A percentile compares a stretch with the other conserved stretches of the same genome.
phyloP scores from a whole-genome alignment of 2,329 filamentous ascomycete species.

The Colletotrichum horii region DNA sequence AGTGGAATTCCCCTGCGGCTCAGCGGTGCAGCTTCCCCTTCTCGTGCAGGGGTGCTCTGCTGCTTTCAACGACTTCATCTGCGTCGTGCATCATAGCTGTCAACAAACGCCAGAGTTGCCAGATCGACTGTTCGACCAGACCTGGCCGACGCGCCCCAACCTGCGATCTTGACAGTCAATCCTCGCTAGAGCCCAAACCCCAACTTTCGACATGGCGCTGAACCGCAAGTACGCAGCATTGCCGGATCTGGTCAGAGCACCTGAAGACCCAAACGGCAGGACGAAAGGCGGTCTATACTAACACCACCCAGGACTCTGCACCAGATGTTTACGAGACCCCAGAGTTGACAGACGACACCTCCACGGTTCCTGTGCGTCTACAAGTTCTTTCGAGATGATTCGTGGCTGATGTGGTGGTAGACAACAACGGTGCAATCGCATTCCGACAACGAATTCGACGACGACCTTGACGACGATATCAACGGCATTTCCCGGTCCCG shows the following conservation, averaged over 20 bases:
- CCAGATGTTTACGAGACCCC: constrained; percentile 98
- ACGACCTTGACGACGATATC: constrained; percentile 65
- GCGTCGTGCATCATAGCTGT: background rate
- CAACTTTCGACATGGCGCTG: constrained; percentile 62
- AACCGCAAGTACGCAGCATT: constrained; percentile 83
- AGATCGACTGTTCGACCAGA: background rate
- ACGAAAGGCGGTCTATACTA: constrained; percentile 5
- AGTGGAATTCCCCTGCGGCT: constrained; percentile 2
- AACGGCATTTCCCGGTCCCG: constrained; percentile 77
- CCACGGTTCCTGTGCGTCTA: constrained; percentile 77
- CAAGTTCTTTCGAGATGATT: background rate
- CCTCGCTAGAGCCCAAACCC: background rate
- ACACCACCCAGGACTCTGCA: constrained; percentile 74
- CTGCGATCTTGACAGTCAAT: background rate
- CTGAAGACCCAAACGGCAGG: background rate
- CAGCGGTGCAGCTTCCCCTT: constrained; percentile 1
- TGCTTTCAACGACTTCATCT: background rate
- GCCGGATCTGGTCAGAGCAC: constrained; percentile 69
- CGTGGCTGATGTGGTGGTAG: constrained; percentile 39
- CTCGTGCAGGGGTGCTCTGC: background rate
- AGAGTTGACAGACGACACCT: constrained; percentile 87
- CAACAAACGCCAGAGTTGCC: background rate
- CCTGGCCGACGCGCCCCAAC: background rate
- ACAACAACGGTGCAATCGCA: constrained; percentile 60
- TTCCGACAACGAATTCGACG: constrained; percentile 68